Evolutionary conservation across 176 grass and related monocot genomes (phyloP).

Genomic region (Oryza coarctata): DNA sequence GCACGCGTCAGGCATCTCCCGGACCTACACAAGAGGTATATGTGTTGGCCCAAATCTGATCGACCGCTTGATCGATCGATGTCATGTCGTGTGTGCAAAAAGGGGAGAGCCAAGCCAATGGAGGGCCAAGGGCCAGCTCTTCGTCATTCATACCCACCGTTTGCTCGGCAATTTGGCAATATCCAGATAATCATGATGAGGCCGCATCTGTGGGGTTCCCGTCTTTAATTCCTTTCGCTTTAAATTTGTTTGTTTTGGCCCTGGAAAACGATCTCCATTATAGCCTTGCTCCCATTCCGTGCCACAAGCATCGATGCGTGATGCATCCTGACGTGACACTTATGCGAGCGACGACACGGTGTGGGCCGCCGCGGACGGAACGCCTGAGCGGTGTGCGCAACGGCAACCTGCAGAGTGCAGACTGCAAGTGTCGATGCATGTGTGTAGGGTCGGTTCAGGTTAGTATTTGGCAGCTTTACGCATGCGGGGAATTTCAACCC

Average conservation of each 20-base stretch:
- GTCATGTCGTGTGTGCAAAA: slow-evolving; percentile 7
- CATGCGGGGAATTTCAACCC: too few relatives aligned
- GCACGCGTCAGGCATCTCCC: too few relatives aligned
- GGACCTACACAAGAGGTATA: too few relatives aligned
- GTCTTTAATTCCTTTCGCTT: not conserved
- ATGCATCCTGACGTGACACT: not conserved
- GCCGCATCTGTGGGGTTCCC: not conserved
- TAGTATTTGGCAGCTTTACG: not conserved
- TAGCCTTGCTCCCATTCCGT: not conserved
- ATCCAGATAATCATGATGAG: slow-evolving; percentile 13
- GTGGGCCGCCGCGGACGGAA: not conserved
- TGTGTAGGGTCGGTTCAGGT: not conserved
- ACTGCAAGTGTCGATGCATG: not conserved
- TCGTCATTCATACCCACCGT: not conserved
- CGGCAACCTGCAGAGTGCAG: too few relatives aligned
- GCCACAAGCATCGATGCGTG: not conserved
- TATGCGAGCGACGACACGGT: not conserved
- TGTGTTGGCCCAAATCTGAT: too few relatives aligned
- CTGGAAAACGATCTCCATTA: slow-evolving; percentile 23
- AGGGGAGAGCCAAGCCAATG: not conserved
- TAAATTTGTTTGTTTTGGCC: not conserved
- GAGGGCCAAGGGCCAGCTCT: not conserved
- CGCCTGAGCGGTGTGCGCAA: too few relatives aligned
- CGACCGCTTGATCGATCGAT: too few relatives aligned
- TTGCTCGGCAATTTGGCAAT: not conserved